Percentiles rank a stretch among this genome's conserved stretches.
Evolutionary conservation across 306 rosid genomes (phyloP).

Genomic region (Pueraria montana): DNA sequence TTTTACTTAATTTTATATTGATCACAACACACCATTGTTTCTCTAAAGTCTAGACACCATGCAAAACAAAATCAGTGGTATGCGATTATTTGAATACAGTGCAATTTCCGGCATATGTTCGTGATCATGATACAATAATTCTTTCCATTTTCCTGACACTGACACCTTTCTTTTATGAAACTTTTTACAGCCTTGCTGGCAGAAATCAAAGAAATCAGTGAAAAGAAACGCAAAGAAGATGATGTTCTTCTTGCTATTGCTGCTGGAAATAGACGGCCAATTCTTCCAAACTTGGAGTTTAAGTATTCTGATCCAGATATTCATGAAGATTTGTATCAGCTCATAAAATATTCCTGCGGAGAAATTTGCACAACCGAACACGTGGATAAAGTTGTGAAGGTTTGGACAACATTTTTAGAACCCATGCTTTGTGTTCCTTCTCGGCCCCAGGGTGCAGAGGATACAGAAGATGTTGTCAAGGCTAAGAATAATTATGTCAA

Average conservation of each 20-base stretch:
- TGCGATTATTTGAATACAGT: constrained; percentile 18
- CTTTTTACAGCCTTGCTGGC: constrained; percentile 79
- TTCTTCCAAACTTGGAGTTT: constrained; percentile 91
- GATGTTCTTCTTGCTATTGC: constrained; percentile 96
- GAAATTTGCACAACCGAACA: constrained; percentile 95
- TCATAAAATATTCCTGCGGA: constrained; percentile 92
- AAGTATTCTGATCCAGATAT: constrained; percentile 84
- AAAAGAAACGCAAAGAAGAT: constrained; percentile 96
- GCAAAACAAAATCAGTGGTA: constrained; percentile 25
- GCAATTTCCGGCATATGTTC: constrained; percentile 33
- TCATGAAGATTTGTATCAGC: constrained; percentile 97
- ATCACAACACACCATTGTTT: constrained; percentile 14
- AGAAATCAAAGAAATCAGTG: constrained; percentile 97
- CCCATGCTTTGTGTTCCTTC: constrained; percentile 92
- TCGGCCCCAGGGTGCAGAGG: constrained; percentile 89
- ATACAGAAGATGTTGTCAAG: constrained; percentile 89
- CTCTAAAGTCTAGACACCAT: constrained; percentile 17
- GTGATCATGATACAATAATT: constrained; percentile 29
- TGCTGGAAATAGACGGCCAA: constrained; percentile 93
- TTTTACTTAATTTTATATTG: constrained; percentile 17
- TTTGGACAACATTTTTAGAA: constrained; percentile 96
- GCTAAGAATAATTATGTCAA: constrained; percentile 64
- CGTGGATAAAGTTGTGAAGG: constrained; percentile 93
- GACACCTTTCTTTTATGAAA: constrained; percentile 40
- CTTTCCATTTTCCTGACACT: constrained; percentile 33